These are phyloP conservation scores for Phaffia tasmanica DNA, from an alignment of 768 basidiomycete genomes.

Conservation along the genomic window DNA sequence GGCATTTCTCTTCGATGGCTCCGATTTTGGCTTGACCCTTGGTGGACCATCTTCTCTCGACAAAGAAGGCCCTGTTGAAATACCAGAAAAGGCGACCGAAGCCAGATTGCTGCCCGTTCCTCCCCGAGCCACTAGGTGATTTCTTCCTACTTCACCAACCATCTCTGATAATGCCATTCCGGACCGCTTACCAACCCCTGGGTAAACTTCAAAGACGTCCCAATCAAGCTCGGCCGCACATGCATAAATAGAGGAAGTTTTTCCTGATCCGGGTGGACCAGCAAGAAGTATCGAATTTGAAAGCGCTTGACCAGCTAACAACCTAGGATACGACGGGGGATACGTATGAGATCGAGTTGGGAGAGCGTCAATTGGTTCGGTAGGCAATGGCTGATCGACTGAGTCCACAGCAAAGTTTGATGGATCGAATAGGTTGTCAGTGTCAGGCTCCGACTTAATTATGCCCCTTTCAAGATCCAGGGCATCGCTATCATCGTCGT, in stretches of 20 bases:
- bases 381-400: not conserved
- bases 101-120: conserved; percentile 6
- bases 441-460: conserved; percentile 24
- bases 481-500: conserved; percentile 8
- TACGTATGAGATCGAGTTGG: conserved; percentile 22
- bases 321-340: conserved; percentile 10
- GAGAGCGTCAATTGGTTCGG: not conserved
- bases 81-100: not conserved
- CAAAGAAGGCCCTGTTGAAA: not conserved
- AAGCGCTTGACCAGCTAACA: conserved; percentile 38
- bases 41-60: not conserved
- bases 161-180: conserved; percentile 64
- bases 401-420: not conserved
- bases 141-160: conserved; percentile 86
- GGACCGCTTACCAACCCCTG: conserved; percentile 82
- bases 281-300: conserved; percentile 76
- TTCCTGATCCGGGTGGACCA: conserved; percentile 76
- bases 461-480: conserved; percentile 31
- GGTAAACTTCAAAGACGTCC: conserved; percentile 94
- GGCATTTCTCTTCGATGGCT: not conserved
- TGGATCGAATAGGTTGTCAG: not conserved
- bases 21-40: not conserved
- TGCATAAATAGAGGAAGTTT: conserved; percentile 85
- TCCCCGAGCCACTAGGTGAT: conserved; percentile 56
- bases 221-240: conserved; percentile 87